Evolutionary conservation across 768 basidiomycete species (phyloP).

Genomic region (Tylopilus subfusipes): DNA sequence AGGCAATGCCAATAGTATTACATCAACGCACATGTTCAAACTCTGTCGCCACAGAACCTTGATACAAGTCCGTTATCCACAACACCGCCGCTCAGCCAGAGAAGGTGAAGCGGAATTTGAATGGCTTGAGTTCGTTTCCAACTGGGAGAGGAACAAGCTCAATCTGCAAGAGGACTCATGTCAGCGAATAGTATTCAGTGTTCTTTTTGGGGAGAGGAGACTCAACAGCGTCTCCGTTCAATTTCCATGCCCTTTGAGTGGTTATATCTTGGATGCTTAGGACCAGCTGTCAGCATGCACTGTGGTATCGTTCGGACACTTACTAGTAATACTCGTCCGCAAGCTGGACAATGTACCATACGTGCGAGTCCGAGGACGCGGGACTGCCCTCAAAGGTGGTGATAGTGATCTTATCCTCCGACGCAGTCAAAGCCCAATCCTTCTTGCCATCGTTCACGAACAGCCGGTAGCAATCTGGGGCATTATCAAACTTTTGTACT

Average conservation of each 20-base stretch:
- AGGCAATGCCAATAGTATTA: not conserved
- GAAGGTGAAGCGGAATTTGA: constrained; percentile 9
- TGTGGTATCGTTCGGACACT: not conserved
- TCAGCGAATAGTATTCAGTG: not conserved
- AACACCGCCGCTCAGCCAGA: not conserved
- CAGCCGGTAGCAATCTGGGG: constrained; percentile 6
- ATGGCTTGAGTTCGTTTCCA: not conserved
- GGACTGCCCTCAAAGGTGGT: not conserved
- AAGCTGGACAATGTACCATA: constrained; percentile 3
- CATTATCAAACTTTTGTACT: constrained; percentile 4
- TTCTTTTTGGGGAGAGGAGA: not conserved
- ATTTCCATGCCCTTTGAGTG: constrained; percentile 6
- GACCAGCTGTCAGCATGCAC: not conserved
- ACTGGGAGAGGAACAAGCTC: constrained; percentile 2
- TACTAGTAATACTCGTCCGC: constrained; percentile 4
- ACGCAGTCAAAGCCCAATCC: constrained; percentile 1
- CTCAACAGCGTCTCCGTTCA: constrained; percentile 2
- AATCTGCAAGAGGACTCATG: not conserved
- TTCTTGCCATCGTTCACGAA: constrained; percentile 9
- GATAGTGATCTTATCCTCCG: not conserved
- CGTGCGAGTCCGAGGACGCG: constrained; percentile 4
- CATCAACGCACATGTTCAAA: not conserved
- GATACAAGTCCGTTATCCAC: no score
- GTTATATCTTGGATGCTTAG: constrained; percentile 1
- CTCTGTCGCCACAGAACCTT: no score